Base-by-base conservation (phyloP, 495 filamentous ascomycete species). In the Venustampulla echinocandica region DNA sequence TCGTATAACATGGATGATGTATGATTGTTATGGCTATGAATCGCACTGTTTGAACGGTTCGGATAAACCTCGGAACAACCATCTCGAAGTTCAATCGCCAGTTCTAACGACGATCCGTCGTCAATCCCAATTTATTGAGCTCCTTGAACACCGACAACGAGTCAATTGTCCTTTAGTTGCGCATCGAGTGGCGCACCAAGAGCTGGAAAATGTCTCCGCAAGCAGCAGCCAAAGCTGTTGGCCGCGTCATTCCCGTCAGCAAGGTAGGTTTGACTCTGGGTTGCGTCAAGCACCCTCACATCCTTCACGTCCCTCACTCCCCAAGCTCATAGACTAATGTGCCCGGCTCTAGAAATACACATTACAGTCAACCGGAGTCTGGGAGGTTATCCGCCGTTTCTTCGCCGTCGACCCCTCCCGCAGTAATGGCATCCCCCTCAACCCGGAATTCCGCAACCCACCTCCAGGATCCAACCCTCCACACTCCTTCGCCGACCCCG, bases 381-480 rank as follows among this genome's bases (percentile, higher is more conserved):
- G 90, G 85, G 88, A 89, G 53, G 71, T 74, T 41, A 70, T 99
- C 60, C 87, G 88, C 57, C 75, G 79, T 40, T 61, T 77, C 44
- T 67, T 95, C 50, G 78, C 90, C 46, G 63, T 99, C 52, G 92
- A 94, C 64, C 81, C 93, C 9, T 80, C 85, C 56, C 88, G 93
- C 50, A 95, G 89, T 35, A 85, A 80, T 53, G 93, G 93, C 63
- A 65, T 97, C 9, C 93, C 93, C 15, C 69, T 99, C 50, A 96
- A 96, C 74, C 80, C 89, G 18, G 83, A 90, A 68, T 95, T 75
- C 74, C 90, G 93, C 48, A 82, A 86, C 63, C 90, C 92, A 28
- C 69, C 89, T 0, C 93, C 93, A 5, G 92, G 87, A 52, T 71
- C 75, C 50, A 70, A 82, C 60, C 81, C 87, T 55, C 89, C 93